Percentiles rank a stretch among this genome's conserved stretches.
Conservation (phyloP, 2,329 filamentous ascomycete species). For the Pseudopithomyces maydicus region DNA sequence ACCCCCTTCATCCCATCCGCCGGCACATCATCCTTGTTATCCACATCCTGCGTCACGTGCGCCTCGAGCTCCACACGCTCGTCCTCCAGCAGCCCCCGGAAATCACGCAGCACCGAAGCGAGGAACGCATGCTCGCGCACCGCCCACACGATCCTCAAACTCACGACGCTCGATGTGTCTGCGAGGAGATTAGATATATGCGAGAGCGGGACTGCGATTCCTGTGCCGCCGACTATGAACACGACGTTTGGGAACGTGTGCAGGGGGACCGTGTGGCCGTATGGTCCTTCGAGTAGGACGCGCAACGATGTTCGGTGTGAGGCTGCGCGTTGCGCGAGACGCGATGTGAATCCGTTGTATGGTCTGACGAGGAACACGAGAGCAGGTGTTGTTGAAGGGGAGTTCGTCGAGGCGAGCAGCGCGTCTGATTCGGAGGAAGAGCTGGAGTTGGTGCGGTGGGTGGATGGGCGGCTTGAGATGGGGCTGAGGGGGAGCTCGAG, state of each 20-base stretch:
- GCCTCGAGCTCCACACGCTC: conserved; percentile 32
- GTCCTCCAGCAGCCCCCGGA: conserved; percentile 24
- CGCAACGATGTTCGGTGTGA: conserved; percentile 33
- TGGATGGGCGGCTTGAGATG: conserved; percentile 3
- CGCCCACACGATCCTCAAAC: conserved; percentile 40
- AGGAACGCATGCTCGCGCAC: conserved; percentile 39
- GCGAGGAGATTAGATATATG: conserved; percentile 28
- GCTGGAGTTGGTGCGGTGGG: conserved; percentile 11
- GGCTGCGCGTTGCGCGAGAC: conserved; percentile 47
- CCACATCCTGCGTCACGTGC: conserved; percentile 32
- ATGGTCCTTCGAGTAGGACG: conserved; percentile 58
- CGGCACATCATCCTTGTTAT: conserved; percentile 26
- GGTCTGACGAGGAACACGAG: conserved; percentile 58
- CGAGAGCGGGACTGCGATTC: conserved; percentile 39
- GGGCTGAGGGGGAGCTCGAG: background rate
- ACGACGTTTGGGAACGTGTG: conserved; percentile 47
- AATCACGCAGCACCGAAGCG: conserved; percentile 26
- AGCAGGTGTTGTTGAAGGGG: background rate
- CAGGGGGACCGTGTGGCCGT: conserved; percentile 51
- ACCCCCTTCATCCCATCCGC: conserved; percentile 23
- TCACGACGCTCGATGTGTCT: conserved; percentile 17
- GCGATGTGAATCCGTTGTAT: conserved; percentile 57
- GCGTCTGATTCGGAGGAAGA: conserved; percentile 37
- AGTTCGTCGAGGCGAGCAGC: conserved; percentile 19
- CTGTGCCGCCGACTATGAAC: conserved; percentile 44